Percentiles rank a stretch among this genome's conserved stretches.
phyloP scores from a whole-genome alignment of 1,284 basidiomycete genomes.

The Lentinus polychrous region DNA sequence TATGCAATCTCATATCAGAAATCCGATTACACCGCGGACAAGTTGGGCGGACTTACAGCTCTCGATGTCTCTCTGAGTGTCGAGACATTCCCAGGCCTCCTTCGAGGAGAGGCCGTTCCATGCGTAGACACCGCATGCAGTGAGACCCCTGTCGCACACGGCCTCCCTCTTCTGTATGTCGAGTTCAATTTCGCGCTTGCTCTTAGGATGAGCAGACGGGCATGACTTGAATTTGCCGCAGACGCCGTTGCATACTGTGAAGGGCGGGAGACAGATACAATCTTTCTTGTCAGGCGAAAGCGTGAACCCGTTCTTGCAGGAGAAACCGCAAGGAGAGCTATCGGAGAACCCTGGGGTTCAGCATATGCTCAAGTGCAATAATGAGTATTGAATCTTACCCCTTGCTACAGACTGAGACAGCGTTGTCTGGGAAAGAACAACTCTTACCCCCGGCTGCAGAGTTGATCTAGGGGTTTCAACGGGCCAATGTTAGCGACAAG shows the following conservation, averaged over 20 bases:
- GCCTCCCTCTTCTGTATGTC: conserved; percentile 15
- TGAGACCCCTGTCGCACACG: conserved; percentile 23
- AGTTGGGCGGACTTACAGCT: conserved; percentile 36
- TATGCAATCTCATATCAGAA: not conserved
- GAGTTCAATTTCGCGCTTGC: conserved; percentile 24
- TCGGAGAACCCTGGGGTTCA: too few species aligned
- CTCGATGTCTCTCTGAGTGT: conserved; percentile 39
- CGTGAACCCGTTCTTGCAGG: conserved; percentile 36
- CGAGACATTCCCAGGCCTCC: conserved; percentile 41
- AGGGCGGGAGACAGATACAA: conserved; percentile 36
- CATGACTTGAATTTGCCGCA: conserved; percentile 35
- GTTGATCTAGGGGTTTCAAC: conserved; percentile 18
- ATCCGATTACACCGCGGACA: not conserved
- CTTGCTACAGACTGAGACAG: conserved; percentile 29
- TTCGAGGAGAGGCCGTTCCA: conserved; percentile 16
- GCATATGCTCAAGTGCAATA: not conserved
- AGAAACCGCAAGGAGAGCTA: conserved; percentile 36
- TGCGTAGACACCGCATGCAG: conserved; percentile 37
- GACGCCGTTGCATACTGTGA: conserved; percentile 39
- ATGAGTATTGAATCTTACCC: conserved; percentile 6
- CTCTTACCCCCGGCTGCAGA: conserved; percentile 15
- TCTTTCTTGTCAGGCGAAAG: conserved; percentile 25
- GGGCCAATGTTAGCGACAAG: too few species aligned
- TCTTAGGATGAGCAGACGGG: conserved; percentile 23
- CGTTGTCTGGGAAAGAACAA: conserved; percentile 39